Conservation (phyloP, 1,284 basidiomycete genomes). For the Singerocomus inundabilis region DNA sequence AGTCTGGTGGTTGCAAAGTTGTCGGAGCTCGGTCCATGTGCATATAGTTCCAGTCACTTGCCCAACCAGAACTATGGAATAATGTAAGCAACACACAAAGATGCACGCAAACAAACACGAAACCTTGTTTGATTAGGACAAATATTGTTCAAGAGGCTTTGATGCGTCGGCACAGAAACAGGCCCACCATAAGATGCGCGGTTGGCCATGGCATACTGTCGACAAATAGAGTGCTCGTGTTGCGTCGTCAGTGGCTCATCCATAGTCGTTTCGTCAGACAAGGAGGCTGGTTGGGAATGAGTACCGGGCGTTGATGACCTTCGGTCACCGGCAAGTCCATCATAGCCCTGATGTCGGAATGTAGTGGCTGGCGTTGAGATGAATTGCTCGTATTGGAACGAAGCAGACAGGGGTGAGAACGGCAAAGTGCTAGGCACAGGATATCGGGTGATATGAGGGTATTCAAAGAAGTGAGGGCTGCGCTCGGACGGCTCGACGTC, state of each 20-base stretch:
- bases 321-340: conserved; percentile 10
- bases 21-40: conserved; percentile 9
- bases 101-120: neutral
- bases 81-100: conserved; percentile 5
- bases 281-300: conserved; percentile 12
- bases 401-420: conserved; percentile 2
- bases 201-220: neutral
- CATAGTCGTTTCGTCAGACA: conserved; percentile 9
- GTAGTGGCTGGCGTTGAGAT: conserved; percentile 6
- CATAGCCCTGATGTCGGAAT: conserved; percentile 13
- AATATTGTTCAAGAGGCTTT: neutral
- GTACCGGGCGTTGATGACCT: conserved; percentile 10
- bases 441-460: conserved; percentile 29
- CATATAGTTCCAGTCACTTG: conserved; percentile 24
- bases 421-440: conserved; percentile 28
- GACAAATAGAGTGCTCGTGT: neutral
- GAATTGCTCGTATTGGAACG: conserved; percentile 8
- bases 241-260: conserved; percentile 8
- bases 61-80: conserved; percentile 17
- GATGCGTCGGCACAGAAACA: conserved; percentile 5
- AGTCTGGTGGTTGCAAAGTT: neutral
- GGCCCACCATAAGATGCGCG: conserved; percentile 1
- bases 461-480: conserved; percentile 29
- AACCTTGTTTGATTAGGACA: conserved; percentile 14
- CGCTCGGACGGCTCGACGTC: conserved; percentile 9